A percentile compares a stretch with the other conserved stretches of the same genome.
Evolutionary conservation across 2,329 filamentous ascomycete genomes (phyloP).

Genomic region (Colletotrichum scovillei): DNA sequence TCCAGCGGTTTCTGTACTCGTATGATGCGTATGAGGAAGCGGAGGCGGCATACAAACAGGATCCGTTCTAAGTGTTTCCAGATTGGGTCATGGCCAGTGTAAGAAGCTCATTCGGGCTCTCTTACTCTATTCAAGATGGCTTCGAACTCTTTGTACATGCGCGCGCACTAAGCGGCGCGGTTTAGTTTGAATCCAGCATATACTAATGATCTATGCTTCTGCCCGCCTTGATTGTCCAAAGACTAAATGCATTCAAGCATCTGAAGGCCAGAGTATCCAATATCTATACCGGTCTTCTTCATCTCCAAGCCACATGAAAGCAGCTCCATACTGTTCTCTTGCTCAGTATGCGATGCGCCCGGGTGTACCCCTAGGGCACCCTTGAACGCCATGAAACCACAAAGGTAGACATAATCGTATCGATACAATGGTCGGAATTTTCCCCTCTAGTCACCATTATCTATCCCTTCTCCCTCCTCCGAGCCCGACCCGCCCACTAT

Average conservation of each 20-base stretch:
- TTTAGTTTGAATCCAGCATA: not conserved
- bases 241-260: not conserved
- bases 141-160: not conserved
- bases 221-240: not conserved
- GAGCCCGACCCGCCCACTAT: constrained; percentile 37
- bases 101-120: not conserved
- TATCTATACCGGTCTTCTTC: not conserved
- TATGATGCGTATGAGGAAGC: constrained; percentile 36
- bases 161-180: not conserved
- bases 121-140: not conserved
- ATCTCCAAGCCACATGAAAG: not conserved
- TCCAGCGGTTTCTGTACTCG: constrained; percentile 34
- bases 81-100: not conserved
- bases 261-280: not conserved
- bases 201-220: not conserved
- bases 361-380: not conserved
- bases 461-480: constrained; percentile 5
- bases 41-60: constrained; percentile 38
- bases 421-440: not conserved
- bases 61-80: constrained; percentile 28
- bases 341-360: not conserved
- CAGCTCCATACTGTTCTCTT: not conserved
- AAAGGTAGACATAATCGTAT: not conserved
- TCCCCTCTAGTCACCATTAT: not conserved
- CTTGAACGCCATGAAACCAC: not conserved